phyloP scores from a whole-genome alignment of 345 rosid genomes.

The Sisymbrium altissimum region DNA sequence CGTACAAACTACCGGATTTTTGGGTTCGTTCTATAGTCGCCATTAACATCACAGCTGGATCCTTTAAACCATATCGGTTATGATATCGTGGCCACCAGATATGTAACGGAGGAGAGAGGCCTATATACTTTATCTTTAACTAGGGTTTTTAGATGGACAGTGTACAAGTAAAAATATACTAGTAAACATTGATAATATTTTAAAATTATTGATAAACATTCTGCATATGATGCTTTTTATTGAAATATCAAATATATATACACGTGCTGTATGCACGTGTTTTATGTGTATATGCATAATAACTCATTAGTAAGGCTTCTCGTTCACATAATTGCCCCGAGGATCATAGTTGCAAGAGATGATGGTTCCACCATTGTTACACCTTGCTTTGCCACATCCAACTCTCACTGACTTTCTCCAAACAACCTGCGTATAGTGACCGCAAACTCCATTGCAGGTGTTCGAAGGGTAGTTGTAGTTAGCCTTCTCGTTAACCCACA shows the following conservation, averaged over 20 bases:
- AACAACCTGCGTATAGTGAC: slow-evolving; percentile 31
- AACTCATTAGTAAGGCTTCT: slow-evolving; percentile 28
- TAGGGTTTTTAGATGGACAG: background rate
- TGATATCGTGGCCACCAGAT: background rate
- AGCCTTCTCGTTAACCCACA: slow-evolving; percentile 27
- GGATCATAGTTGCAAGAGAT: slow-evolving; percentile 24
- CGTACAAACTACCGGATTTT: too few relatives aligned
- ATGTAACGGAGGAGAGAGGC: background rate
- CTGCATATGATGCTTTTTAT: background rate
- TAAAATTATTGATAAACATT: too few relatives aligned
- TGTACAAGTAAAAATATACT: background rate
- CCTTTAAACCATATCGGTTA: too few relatives aligned
- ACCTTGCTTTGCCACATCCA: slow-evolving; percentile 25
- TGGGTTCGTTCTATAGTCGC: too few relatives aligned
- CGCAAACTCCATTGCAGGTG: slow-evolving; percentile 18
- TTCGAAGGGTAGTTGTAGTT: slow-evolving; percentile 14
- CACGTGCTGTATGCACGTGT: background rate
- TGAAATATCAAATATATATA: background rate
- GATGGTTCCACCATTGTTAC: slow-evolving; percentile 32
- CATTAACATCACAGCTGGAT: too few relatives aligned
- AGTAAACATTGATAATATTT: background rate
- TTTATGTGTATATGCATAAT: background rate
- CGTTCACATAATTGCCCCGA: slow-evolving; percentile 1
- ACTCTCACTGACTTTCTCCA: slow-evolving; percentile 31
- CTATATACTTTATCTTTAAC: background rate